A percentile compares a stretch with the other conserved stretches of the same genome.
Conservation (phyloP, 23 red algal species). For the Rhodosorus marinus region DNA sequence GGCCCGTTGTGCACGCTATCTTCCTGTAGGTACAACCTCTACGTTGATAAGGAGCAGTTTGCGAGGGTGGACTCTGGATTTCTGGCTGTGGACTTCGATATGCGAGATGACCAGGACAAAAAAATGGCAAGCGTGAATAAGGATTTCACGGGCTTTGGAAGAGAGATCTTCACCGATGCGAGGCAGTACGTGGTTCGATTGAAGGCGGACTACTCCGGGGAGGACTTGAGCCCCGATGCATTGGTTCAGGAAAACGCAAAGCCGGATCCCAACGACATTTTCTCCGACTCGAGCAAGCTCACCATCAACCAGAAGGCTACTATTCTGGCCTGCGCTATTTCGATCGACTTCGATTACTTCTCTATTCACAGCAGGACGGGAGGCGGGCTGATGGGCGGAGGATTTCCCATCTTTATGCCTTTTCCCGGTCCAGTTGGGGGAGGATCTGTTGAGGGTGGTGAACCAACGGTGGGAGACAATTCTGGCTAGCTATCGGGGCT, state of each 20-base stretch:
- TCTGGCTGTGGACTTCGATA: conserved; percentile 69
- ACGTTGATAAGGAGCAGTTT: conserved; percentile 64
- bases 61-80: conserved; percentile 50
- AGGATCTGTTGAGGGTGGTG: too few relatives aligned
- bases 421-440: conserved; percentile 3
- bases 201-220: conserved; percentile 17
- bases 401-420: conserved; percentile 11
- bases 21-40: conserved; percentile 83
- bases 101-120: conserved; percentile 22
- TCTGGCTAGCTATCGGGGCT: too few relatives aligned
- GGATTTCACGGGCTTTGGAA: conserved; percentile 83
- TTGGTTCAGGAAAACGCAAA: not conserved
- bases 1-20: too few relatives aligned
- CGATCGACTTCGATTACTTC: conserved; percentile 97
- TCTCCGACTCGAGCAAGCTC: not conserved
- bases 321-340: conserved; percentile 54
- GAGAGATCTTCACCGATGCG: conserved; percentile 91
- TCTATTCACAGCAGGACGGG: conserved; percentile 55
- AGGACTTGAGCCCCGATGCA: not conserved
- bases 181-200: conserved; percentile 86
- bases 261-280: not conserved
- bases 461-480: too few relatives aligned
- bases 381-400: conserved; percentile 4
- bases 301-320: conserved; percentile 40
- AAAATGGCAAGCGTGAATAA: conserved; percentile 64